A percentile compares a stretch with the other conserved stretches of the same genome.
Evolutionary conservation across 352 stramenopile species (phyloP).

Genomic region (Poterioochromonas sp.): DNA sequence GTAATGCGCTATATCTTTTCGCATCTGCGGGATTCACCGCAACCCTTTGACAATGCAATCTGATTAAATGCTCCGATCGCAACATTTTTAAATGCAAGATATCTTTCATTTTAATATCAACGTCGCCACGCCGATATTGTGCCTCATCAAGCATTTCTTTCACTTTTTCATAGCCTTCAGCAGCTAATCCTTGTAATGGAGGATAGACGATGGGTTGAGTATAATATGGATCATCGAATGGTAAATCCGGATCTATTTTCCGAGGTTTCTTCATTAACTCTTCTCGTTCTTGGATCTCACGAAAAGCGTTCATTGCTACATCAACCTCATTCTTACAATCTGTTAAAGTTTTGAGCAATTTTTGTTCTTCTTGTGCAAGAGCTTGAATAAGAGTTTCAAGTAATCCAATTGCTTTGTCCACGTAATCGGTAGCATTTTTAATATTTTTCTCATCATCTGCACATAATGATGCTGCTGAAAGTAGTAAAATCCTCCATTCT

Average conservation of each 20-base stretch:
- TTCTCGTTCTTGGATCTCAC: constrained; percentile 1
- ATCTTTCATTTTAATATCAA: background rate
- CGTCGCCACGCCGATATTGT: background rate
- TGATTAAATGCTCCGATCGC: background rate
- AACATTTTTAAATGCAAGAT: background rate
- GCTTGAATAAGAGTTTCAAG: background rate
- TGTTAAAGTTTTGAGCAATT: background rate
- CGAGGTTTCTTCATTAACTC: background rate
- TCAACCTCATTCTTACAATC: constrained; percentile 8
- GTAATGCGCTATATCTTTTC: background rate
- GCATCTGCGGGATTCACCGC: background rate
- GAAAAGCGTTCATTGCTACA: constrained; percentile 12
- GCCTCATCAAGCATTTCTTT: constrained; percentile 1
- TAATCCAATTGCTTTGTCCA: constrained; percentile 1
- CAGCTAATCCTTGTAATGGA: constrained; percentile 11
- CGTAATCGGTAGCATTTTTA: background rate
- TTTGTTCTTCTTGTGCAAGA: background rate
- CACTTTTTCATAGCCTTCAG: constrained; percentile 10
- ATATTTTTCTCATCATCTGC: background rate
- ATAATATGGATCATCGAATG: background rate
- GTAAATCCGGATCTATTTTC: constrained; percentile 12
- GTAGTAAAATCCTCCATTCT: constrained; percentile 6
- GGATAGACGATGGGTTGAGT: background rate
- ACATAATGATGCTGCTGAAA: background rate
- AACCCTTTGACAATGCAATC: background rate